Base-by-base conservation (phyloP, 441 rosid species). In the Dalechampia spathulata region DNA sequence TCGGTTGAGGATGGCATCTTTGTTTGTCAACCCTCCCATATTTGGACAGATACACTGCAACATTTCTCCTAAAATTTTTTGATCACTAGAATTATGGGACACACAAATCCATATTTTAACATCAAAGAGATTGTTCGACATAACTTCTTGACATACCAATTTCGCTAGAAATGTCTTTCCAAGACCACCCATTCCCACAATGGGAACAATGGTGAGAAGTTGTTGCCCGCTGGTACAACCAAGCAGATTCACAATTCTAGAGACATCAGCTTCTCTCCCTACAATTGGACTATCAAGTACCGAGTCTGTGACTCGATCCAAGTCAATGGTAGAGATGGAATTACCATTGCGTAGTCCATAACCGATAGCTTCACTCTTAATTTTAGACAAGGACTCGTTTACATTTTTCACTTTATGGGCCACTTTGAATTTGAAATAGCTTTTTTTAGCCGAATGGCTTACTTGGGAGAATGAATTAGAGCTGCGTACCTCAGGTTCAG, bases 151-250 rank as follows among this genome's bases (percentile, higher is more conserved):
- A 43, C 45, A 73, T 0, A 59, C 58, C 3, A 23, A 22, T 34
- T 73, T 56, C 16, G 76, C 72, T 8, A 67, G 32, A 13, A 69
- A 40, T 0, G 76, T 72, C 43, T 72, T 72, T 10, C 76, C 72
- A 0, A 67, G 16, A 14, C 72, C 69, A 0, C 58, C 62, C 25
- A 57, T 34, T 1, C 66, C 63, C 28, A 39, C 44, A 4, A 63
- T 59, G 6, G 69, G 52, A 45, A 58, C 12, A n/a, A 72, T 7
- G n/a, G 39, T n/a, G 10, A 62, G 14, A 6, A n/a, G 23, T 20
- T 47, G 26, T 30, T 58, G 26, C 1, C 16, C 5, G 11, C 38
- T 16, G 9, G 15, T 10, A 13, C 16, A 0, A 44, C 39, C 20
- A 26, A 55, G 19, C 19, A 6, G 12, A 10, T 17, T 8, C 6